These are phyloP conservation scores for Leishmania lainsoni DNA, from an alignment of 208 protist species.

Conservation along the genomic window DNA sequence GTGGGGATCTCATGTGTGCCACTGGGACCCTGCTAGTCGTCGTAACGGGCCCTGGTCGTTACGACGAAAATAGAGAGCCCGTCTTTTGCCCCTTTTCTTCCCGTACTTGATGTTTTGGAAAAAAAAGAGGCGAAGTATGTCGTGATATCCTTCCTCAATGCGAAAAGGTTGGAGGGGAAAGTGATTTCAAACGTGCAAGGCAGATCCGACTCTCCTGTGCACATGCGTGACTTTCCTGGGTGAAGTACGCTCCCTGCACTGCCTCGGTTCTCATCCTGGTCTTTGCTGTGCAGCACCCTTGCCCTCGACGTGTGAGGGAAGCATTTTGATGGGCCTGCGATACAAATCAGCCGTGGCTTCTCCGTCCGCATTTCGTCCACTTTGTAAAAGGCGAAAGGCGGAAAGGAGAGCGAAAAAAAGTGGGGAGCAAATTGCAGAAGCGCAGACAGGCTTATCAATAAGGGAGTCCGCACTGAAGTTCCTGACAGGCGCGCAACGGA, in stretches of 20 bases:
- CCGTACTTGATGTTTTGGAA: conserved; percentile 1
- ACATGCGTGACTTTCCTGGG: background rate
- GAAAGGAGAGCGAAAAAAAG: background rate
- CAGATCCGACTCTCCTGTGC: background rate
- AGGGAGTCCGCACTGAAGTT: background rate
- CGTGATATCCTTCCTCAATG: background rate
- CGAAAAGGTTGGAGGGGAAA: background rate
- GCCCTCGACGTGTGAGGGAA: background rate
- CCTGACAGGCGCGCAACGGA: background rate
- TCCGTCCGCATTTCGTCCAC: background rate
- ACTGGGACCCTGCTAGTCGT: background rate
- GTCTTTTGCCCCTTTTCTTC: conserved; percentile 2
- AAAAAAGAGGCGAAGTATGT: background rate
- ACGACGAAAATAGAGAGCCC: background rate
- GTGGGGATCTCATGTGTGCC: background rate
- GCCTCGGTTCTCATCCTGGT: conserved; percentile 24
- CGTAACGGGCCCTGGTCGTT: background rate
- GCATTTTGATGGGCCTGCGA: background rate
- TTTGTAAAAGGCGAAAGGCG: conserved; percentile 10
- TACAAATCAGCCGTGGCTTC: background rate
- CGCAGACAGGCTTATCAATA: background rate
- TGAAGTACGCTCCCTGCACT: background rate
- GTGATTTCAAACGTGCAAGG: background rate
- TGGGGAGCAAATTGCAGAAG: background rate
- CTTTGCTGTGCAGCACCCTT: conserved; percentile 14